Percentiles rank a stretch among this genome's conserved stretches.
Evolutionary conservation across 768 basidiomycete genomes (phyloP).

Genomic region (Termitomyces sp.): DNA sequence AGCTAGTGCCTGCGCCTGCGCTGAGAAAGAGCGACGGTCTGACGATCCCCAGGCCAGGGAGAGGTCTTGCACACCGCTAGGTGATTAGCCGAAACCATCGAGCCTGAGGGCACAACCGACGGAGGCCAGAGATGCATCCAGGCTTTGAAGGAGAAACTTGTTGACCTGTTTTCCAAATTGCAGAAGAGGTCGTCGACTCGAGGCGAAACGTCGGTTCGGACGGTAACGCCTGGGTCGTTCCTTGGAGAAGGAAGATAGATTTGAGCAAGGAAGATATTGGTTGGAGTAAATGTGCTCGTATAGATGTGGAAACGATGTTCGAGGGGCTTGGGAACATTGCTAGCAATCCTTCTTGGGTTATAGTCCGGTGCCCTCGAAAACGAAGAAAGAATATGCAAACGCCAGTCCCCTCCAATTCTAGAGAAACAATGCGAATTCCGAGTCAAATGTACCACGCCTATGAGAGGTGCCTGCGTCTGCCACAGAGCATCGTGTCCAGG

Average conservation of each 20-base stretch:
- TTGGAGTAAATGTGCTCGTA: background rate
- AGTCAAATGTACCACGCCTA: too few relatives aligned
- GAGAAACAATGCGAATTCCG: too few relatives aligned
- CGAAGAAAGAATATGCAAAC: too few relatives aligned
- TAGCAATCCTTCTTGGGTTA: too few relatives aligned
- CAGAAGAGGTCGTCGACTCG: background rate
- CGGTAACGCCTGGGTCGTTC: background rate
- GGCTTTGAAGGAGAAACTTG: background rate
- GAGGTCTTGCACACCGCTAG: too few relatives aligned
- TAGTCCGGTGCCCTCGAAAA: too few relatives aligned
- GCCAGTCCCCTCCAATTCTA: too few relatives aligned
- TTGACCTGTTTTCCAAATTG: background rate
- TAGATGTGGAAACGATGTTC: background rate
- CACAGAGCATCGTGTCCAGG: too few relatives aligned
- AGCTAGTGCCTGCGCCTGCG: background rate
- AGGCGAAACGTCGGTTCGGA: background rate
- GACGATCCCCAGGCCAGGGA: too few relatives aligned
- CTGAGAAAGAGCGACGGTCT: background rate
- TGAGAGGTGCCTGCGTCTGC: too few relatives aligned
- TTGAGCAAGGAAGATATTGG: background rate
- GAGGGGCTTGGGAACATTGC: too few relatives aligned
- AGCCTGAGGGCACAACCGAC: background rate
- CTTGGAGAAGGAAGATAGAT: background rate
- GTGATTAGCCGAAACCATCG: background rate
- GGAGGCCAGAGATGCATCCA: background rate